Conservation (phyloP, 768 basidiomycete genomes). For the Clavulina sp. region DNA sequence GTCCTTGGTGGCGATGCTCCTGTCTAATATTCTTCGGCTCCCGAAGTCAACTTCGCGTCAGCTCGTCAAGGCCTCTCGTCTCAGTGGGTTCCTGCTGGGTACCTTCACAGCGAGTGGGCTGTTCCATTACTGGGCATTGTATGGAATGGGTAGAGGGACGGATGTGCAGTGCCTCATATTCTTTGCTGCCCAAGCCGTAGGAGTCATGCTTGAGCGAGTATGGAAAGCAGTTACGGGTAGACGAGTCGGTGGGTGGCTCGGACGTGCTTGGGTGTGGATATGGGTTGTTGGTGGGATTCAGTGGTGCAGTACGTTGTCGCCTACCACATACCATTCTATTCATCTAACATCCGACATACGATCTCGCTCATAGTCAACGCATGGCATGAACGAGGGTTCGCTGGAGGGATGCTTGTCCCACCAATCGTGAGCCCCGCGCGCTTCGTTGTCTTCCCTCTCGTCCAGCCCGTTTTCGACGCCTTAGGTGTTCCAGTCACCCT, state of each 20-base stretch:
- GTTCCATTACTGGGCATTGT: slow-evolving; percentile 6
- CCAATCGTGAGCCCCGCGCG: neutral
- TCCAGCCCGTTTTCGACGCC: neutral
- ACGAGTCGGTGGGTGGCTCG: slow-evolving; percentile 7
- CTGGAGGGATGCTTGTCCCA: neutral
- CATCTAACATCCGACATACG: neutral
- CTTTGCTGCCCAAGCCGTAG: slow-evolving; percentile 8
- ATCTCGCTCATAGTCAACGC: neutral
- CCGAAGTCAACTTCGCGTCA: no score
- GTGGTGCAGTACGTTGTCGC: neutral
- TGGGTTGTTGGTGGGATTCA: slow-evolving; percentile 1
- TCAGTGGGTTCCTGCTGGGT: slow-evolving; percentile 7
- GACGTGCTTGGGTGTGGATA: slow-evolving; percentile 8
- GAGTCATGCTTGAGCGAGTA: slow-evolving; percentile 8
- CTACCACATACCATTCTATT: neutral
- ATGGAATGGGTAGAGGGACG: neutral
- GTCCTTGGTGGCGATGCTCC: no score
- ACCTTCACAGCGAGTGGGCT: slow-evolving; percentile 7
- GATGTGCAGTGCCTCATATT: neutral
- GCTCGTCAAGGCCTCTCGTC: neutral
- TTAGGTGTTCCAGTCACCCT: no score
- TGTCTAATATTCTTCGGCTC: no score
- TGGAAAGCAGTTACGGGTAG: slow-evolving; percentile 5
- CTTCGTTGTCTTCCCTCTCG: neutral
- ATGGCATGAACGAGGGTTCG: neutral